Percentiles rank a stretch among this genome's conserved stretches.
phyloP scores from a whole-genome alignment of 345 rosid species.

The Raphanus raphanistrum region DNA sequence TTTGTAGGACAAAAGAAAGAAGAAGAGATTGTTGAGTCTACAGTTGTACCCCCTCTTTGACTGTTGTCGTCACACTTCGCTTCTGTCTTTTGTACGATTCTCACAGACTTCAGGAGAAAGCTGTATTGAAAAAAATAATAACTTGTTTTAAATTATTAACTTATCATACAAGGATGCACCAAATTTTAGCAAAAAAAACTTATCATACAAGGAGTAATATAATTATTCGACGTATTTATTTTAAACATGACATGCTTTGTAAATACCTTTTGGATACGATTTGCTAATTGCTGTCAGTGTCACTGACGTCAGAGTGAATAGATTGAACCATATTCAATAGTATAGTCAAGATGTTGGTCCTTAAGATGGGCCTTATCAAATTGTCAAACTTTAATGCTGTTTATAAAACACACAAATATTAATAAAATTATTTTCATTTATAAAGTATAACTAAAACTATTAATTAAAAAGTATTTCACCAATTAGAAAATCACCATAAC shows the following conservation, averaged over 20 bases:
- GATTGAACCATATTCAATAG: not conserved
- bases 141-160: not conserved
- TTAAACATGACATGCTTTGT: not conserved
- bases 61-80: constrained; percentile 27
- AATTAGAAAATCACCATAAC: too few species aligned
- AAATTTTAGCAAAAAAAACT: too few species aligned
- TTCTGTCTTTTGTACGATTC: constrained; percentile 12
- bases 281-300: not conserved
- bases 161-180: not conserved
- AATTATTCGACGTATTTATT: not conserved
- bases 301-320: not conserved
- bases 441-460: too few species aligned
- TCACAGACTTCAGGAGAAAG: constrained; percentile 26
- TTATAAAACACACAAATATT: too few species aligned
- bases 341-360: not conserved
- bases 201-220: not conserved
- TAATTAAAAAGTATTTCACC: too few species aligned
- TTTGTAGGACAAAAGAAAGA: not conserved
- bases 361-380: not conserved
- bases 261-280: not conserved
- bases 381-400: not conserved
- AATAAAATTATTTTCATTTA: too few species aligned
- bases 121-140: not conserved
- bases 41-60: constrained; percentile 19
- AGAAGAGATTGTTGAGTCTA: not conserved